Percentiles rank a stretch among this genome's conserved stretches.
Conservation (phyloP, 768 basidiomycete genomes). For the Russula sp. region DNA sequence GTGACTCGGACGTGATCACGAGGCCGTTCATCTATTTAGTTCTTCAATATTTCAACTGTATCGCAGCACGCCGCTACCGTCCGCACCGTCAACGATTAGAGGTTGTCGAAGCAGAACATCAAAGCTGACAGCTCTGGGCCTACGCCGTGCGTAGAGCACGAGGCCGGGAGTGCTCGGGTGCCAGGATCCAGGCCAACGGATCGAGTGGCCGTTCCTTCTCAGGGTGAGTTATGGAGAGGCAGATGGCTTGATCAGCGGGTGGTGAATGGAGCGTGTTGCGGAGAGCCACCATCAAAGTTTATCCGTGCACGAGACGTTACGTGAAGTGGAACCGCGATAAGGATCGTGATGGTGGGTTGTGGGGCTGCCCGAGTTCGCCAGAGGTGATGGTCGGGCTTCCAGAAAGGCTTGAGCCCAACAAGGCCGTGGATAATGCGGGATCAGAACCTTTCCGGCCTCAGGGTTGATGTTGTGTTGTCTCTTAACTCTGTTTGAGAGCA, state of each 20-base stretch:
- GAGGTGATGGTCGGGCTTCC: background rate
- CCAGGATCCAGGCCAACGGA: background rate
- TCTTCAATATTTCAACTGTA: background rate
- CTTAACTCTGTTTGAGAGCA: background rate
- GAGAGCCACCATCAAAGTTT: constrained; percentile 3
- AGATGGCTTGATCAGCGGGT: background rate
- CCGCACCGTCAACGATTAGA: no score
- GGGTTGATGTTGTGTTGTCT: background rate
- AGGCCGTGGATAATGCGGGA: background rate
- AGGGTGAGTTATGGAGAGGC: background rate
- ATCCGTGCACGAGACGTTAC: background rate
- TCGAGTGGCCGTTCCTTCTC: background rate
- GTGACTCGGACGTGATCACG: background rate
- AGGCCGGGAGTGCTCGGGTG: background rate
- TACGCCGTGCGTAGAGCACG: background rate
- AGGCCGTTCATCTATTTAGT: background rate
- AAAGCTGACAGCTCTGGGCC: background rate
- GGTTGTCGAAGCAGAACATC: background rate
- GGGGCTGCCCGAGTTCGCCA: background rate
- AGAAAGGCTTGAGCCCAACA: background rate
- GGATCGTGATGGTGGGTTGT: background rate
- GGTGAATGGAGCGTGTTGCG: background rate
- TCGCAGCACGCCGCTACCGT: background rate
- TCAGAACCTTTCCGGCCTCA: background rate
- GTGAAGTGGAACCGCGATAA: background rate